Percentiles rank a stretch among this genome's conserved stretches.
Conservation (phyloP, 2,329 filamentous ascomycete genomes). For the Aspergillus niger region DNA sequence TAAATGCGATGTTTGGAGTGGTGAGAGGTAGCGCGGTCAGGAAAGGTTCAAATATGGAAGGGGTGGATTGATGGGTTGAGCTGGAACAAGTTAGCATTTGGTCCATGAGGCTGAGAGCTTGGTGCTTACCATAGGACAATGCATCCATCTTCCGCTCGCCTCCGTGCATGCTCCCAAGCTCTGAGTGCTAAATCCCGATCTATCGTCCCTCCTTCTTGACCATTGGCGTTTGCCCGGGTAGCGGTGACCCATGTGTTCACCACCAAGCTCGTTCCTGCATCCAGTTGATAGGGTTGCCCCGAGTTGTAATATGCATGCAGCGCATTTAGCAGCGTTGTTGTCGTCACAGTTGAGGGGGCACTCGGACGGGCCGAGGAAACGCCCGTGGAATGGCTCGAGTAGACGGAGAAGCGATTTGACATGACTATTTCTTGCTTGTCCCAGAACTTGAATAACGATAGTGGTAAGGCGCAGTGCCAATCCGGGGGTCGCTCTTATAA, state of each 20-base stretch:
- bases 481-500: neutral
- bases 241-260: slow-evolving; percentile 96
- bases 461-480: neutral
- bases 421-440: slow-evolving; percentile 43
- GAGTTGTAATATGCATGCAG: slow-evolving; percentile 86
- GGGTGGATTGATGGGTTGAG: slow-evolving; percentile 84
- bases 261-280: slow-evolving; percentile 85
- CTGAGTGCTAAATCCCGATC: slow-evolving; percentile 75
- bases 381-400: slow-evolving; percentile 61
- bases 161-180: slow-evolving; percentile 94
- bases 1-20: slow-evolving; percentile 73
- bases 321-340: slow-evolving; percentile 87
- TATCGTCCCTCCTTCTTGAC: slow-evolving; percentile 72
- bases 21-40: slow-evolving; percentile 77
- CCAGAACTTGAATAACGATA: neutral
- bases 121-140: slow-evolving; percentile 76
- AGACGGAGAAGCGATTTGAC: slow-evolving; percentile 64
- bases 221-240: slow-evolving; percentile 67
- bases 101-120: neutral
- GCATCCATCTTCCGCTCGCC: slow-evolving; percentile 92
- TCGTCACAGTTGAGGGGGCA: slow-evolving; percentile 76
- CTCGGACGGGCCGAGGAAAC: slow-evolving; percentile 55
- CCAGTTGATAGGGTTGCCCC: slow-evolving; percentile 79
- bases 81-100: slow-evolving; percentile 47
- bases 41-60: slow-evolving; percentile 80